phyloP scores from a whole-genome alignment of 495 filamentous ascomycete genomes.

The Usnea hakonensis region DNA sequence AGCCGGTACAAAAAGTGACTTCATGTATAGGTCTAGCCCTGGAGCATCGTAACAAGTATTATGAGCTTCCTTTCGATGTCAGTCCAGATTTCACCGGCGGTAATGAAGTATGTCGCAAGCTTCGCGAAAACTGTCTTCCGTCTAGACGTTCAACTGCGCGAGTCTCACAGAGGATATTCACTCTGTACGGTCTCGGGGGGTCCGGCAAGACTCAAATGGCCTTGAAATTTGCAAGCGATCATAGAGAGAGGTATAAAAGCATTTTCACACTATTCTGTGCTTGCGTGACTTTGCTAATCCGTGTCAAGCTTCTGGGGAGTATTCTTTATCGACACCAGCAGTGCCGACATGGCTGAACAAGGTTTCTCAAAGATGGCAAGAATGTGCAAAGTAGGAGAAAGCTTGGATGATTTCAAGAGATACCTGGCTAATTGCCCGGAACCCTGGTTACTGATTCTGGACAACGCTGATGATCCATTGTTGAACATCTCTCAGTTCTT shows the following conservation, averaged over 20 bases:
- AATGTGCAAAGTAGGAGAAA: conserved; percentile 21
- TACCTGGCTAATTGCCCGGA: conserved; percentile 29
- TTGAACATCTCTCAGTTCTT: conserved; percentile 31
- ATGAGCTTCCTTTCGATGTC: conserved; percentile 14
- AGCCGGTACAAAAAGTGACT: neutral
- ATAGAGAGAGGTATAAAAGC: conserved; percentile 28
- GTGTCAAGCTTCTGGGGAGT: conserved; percentile 30
- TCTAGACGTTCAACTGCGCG: neutral
- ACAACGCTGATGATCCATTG: conserved; percentile 41
- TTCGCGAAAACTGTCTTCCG: conserved; percentile 7
- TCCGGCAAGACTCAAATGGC: conserved; percentile 36
- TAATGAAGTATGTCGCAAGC: conserved; percentile 8
- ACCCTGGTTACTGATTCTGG: conserved; percentile 40
- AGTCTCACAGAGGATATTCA: conserved; percentile 23
- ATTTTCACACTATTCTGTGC: neutral
- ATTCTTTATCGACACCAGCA: conserved; percentile 40
- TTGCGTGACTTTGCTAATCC: neutral
- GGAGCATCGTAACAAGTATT: conserved; percentile 9
- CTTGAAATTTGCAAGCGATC: conserved; percentile 34
- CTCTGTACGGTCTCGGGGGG: conserved; percentile 33
- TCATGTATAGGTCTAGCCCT: neutral
- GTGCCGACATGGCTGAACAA: conserved; percentile 23
- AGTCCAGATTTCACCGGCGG: conserved; percentile 15
- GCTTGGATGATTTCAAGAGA: conserved; percentile 26
- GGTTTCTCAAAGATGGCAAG: conserved; percentile 27